These are phyloP conservation scores for Pistacia integerrima DNA, from an alignment of 345 rosid genomes.

Conservation along the genomic window DNA sequence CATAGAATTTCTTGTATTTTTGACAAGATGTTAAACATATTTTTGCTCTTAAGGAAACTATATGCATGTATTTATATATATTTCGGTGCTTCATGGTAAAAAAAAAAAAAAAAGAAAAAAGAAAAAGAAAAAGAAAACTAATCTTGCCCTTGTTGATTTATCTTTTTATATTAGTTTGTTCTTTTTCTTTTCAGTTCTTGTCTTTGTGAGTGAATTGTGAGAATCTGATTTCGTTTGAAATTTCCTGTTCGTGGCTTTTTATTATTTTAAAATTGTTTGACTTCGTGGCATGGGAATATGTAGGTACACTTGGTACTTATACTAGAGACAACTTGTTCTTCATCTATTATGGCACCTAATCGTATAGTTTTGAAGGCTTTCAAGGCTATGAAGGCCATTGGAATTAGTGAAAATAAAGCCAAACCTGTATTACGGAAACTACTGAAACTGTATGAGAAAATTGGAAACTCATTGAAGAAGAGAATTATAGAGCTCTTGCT, in stretches of 20 bases:
- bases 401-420: conserved; percentile 48
- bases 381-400: conserved; percentile 65
- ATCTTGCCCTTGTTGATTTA: neutral
- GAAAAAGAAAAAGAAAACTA: too few species aligned
- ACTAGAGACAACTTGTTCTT: neutral
- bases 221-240: neutral
- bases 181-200: too few species aligned
- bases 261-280: neutral
- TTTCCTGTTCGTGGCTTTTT: neutral
- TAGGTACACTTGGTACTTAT: neutral
- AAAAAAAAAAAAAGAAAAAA: too few species aligned
- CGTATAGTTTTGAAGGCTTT: conserved; percentile 55
- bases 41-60: neutral
- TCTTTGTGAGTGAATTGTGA: neutral
- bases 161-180: too few species aligned
- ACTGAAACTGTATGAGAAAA: conserved; percentile 64
- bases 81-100: too few species aligned
- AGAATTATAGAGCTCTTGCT: conserved; percentile 80
- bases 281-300: neutral
- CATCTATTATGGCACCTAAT: conserved; percentile 57
- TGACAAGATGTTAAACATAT: too few species aligned
- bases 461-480: conserved; percentile 81
- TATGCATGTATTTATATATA: too few species aligned
- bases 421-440: conserved; percentile 82
- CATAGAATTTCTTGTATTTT: too few species aligned